phyloP scores from a whole-genome alignment of 768 basidiomycete species.

The Kwoniella newhampshirensis region DNA sequence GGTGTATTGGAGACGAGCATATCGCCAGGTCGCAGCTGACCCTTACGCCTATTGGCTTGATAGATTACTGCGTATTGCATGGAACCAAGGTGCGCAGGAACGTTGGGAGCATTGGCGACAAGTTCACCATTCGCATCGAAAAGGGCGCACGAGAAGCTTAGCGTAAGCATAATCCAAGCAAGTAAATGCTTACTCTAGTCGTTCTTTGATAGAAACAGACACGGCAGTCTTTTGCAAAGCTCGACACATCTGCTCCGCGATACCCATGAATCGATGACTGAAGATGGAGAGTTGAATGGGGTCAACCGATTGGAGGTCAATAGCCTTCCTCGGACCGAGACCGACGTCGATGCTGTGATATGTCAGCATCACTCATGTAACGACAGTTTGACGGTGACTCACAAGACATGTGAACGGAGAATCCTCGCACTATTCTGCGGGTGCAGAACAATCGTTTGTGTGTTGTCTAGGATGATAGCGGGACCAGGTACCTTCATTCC shows the following conservation, averaged over 20 bases:
- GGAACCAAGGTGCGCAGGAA: slow-evolving; percentile 39
- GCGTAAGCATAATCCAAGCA: background rate
- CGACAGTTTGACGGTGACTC: slow-evolving; percentile 3
- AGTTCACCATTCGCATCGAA: slow-evolving; percentile 26
- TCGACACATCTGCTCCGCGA: slow-evolving; percentile 88
- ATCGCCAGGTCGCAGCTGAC: slow-evolving; percentile 70
- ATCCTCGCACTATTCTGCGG: slow-evolving; percentile 36
- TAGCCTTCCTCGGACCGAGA: slow-evolving; percentile 32
- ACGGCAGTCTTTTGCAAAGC: slow-evolving; percentile 90
- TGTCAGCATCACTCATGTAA: slow-evolving; percentile 8
- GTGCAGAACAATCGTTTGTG: slow-evolving; percentile 89
- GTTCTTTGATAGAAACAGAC: slow-evolving; percentile 92
- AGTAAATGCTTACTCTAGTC: slow-evolving; percentile 68
- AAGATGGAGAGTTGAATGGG: slow-evolving; percentile 73
- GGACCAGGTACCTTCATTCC: slow-evolving; percentile 60
- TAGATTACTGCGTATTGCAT: slow-evolving; percentile 38
- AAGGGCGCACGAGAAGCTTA: slow-evolving; percentile 31
- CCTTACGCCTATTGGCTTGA: slow-evolving; percentile 32
- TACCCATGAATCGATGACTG: slow-evolving; percentile 94
- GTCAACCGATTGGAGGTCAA: slow-evolving; percentile 32
- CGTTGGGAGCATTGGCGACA: slow-evolving; percentile 31
- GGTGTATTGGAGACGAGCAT: slow-evolving; percentile 74
- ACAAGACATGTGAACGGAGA: slow-evolving; percentile 33
- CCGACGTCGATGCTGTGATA: slow-evolving; percentile 38
- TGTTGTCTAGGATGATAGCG: slow-evolving; percentile 91